phyloP scores from a whole-genome alignment of 116 monocot species.

The Cymodocea nodosa region DNA sequence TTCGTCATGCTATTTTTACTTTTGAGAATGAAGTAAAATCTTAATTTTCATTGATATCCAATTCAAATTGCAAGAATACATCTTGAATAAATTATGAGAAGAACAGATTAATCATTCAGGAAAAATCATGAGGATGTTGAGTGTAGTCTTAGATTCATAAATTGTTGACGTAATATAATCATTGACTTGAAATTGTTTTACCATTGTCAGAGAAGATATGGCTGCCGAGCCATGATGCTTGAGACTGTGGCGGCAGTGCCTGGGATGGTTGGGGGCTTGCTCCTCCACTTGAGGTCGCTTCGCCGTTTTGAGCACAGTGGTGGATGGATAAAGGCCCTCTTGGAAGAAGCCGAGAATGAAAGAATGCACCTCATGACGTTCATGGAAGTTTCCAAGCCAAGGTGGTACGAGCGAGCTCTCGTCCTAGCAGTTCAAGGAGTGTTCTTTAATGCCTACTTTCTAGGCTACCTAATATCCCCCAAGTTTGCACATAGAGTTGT shows the following conservation, averaged over 20 bases:
- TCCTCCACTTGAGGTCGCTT: constrained; percentile 59
- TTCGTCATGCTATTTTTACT: too few relatives aligned
- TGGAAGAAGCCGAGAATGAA: constrained; percentile 78
- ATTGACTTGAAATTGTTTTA: not conserved
- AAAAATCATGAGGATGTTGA: too few relatives aligned
- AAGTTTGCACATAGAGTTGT: constrained; percentile 67
- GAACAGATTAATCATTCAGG: too few relatives aligned
- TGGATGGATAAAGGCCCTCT: constrained; percentile 60
- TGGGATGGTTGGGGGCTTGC: constrained; percentile 85
- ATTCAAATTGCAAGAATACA: too few relatives aligned
- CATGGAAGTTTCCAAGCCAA: constrained; percentile 62
- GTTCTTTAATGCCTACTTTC: constrained; percentile 84
- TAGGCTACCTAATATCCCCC: constrained; percentile 59
- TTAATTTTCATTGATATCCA: too few relatives aligned
- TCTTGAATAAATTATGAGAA: too few relatives aligned
- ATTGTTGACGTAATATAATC: too few relatives aligned
- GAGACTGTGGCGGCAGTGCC: constrained; percentile 81
- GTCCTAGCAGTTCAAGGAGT: constrained; percentile 56
- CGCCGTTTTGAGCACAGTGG: constrained; percentile 73
- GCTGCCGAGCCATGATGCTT: constrained; percentile 88
- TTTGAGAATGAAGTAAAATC: too few relatives aligned
- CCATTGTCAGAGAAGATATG: constrained; percentile 47
- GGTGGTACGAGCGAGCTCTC: constrained; percentile 66
- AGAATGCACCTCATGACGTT: constrained; percentile 87
- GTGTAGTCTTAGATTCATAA: too few relatives aligned